Conservation (phyloP, 2,329 filamentous ascomycete species). For the Fusarium globosum region DNA sequence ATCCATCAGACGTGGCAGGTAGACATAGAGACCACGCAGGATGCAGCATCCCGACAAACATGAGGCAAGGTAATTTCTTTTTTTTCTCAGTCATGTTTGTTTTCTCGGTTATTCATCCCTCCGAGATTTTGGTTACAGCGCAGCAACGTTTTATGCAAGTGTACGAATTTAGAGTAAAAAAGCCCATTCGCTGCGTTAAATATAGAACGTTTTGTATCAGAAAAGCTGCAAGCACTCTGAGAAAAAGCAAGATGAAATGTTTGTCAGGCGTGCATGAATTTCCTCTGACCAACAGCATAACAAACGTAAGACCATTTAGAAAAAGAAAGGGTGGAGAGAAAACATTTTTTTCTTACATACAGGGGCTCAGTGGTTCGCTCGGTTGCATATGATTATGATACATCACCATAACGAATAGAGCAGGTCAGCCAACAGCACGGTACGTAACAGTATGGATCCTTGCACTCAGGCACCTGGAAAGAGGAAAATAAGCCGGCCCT, state of each 20-base stretch:
- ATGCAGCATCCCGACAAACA: neutral
- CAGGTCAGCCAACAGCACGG: neutral
- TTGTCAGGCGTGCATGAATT: slow-evolving; percentile 11
- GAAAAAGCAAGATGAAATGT: neutral
- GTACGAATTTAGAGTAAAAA: neutral
- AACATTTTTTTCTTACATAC: slow-evolving; percentile 1
- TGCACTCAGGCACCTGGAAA: neutral
- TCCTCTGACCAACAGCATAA: neutral
- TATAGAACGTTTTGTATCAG: neutral
- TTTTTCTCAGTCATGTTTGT: neutral
- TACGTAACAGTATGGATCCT: slow-evolving; percentile 9
- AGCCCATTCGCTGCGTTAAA: neutral
- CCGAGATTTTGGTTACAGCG: neutral
- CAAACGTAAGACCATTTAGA: neutral
- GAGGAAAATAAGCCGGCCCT: neutral
- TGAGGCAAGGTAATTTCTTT: slow-evolving; percentile 1
- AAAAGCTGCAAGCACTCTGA: slow-evolving; percentile 1
- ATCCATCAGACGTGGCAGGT: slow-evolving; percentile 47
- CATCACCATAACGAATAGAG: slow-evolving; percentile 2
- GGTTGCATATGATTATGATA: slow-evolving; percentile 15
- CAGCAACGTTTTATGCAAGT: slow-evolving; percentile 5
- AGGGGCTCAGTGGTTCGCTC: neutral
- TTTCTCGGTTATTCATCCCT: neutral
- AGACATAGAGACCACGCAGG: slow-evolving; percentile 39
- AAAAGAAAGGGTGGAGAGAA: neutral